phyloP scores from a whole-genome alignment of 2,329 filamentous ascomycete genomes.

The Fusarium sp. region DNA sequence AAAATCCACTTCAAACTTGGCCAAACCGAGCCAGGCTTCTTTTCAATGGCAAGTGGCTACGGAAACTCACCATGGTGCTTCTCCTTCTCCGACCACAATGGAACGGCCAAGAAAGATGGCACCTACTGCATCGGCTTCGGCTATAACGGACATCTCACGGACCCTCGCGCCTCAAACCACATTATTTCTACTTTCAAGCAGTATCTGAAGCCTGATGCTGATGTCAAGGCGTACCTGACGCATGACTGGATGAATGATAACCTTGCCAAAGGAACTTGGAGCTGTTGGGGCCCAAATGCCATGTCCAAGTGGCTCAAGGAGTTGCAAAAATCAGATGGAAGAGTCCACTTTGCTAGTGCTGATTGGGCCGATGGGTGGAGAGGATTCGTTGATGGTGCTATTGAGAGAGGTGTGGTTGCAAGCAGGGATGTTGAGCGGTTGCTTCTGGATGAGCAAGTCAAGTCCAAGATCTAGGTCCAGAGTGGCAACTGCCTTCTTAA shows the following conservation, averaged over 20 bases:
- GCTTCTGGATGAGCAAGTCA: background rate
- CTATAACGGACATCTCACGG: slow-evolving; percentile 5
- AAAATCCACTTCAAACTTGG: slow-evolving; percentile 29
- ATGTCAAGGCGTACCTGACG: slow-evolving; percentile 32
- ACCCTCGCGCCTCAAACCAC: background rate
- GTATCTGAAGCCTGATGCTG: slow-evolving; percentile 6
- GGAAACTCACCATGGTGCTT: slow-evolving; percentile 20
- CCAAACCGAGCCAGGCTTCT: slow-evolving; percentile 11
- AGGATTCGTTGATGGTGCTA: slow-evolving; percentile 40
- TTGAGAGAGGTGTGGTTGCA: slow-evolving; percentile 27
- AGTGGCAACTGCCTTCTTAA: background rate
- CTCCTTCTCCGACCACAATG: slow-evolving; percentile 36
- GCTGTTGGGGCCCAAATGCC: slow-evolving; percentile 29
- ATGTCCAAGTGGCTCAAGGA: slow-evolving; percentile 21
- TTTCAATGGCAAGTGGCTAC: slow-evolving; percentile 16
- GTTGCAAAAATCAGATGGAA: slow-evolving; percentile 25
- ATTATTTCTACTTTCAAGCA: slow-evolving; percentile 14
- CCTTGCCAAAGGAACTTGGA: slow-evolving; percentile 27
- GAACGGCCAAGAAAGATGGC: slow-evolving; percentile 7
- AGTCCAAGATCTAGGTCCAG: background rate
- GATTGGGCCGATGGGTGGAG: slow-evolving; percentile 43
- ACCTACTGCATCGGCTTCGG: slow-evolving; percentile 37
- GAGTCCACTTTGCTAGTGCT: slow-evolving; percentile 33
- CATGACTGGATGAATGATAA: slow-evolving; percentile 37
- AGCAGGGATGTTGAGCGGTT: background rate